These are phyloP conservation scores for Alnus glutinosa DNA, from an alignment of 306 rosid species.

Conservation along the genomic window DNA sequence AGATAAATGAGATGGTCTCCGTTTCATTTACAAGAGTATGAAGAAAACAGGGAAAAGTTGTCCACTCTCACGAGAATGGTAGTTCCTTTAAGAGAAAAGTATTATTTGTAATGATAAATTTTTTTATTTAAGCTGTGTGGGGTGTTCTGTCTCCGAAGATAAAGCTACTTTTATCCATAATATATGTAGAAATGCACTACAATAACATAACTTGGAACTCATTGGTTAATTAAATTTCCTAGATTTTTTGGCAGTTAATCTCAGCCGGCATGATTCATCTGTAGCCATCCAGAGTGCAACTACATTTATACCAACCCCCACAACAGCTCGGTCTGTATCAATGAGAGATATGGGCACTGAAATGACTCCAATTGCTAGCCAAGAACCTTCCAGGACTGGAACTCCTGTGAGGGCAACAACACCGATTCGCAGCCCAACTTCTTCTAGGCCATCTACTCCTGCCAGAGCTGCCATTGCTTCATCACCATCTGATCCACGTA, in stretches of 20 bases:
- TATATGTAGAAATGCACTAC: background rate
- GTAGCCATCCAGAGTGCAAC: slow-evolving; percentile 67
- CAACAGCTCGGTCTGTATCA: slow-evolving; percentile 95
- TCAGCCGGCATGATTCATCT: slow-evolving; percentile 81
- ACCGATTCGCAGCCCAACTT: slow-evolving; percentile 82
- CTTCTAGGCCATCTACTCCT: slow-evolving; percentile 87
- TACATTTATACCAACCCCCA: slow-evolving; percentile 80
- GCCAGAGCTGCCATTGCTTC: slow-evolving; percentile 50
- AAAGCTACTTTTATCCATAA: slow-evolving; percentile 6
- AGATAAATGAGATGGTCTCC: background rate
- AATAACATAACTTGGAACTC: slow-evolving; percentile 1
- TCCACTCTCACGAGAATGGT: background rate
- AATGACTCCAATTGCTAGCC: slow-evolving; percentile 98
- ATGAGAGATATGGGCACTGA: slow-evolving; percentile 99
- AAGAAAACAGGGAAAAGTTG: background rate
- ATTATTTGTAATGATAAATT: background rate
- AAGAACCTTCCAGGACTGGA: slow-evolving; percentile 96
- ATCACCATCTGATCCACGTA: slow-evolving; percentile 27
- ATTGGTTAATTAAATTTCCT: slow-evolving; percentile 16
- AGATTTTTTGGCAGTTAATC: slow-evolving; percentile 58
- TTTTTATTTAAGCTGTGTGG: background rate
- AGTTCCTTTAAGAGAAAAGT: background rate
- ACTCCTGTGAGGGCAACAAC: slow-evolving; percentile 96
- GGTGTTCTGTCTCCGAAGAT: background rate
- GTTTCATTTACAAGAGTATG: background rate